phyloP scores from a whole-genome alignment of 768 basidiomycete species.

The Galerina sulciceps region DNA sequence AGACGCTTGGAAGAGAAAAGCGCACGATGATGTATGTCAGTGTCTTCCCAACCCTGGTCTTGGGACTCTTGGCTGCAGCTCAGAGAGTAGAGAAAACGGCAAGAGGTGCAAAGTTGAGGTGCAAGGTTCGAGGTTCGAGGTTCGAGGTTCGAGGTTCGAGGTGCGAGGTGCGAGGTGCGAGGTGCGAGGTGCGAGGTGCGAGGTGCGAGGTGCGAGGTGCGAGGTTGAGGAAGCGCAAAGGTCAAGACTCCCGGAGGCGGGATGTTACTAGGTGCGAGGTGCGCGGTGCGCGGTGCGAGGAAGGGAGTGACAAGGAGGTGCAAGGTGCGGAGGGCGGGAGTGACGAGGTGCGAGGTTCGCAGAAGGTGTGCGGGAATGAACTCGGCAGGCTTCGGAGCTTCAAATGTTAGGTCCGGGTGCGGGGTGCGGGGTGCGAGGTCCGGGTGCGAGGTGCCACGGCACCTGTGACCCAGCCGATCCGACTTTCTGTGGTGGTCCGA shows the following conservation, averaged over 20 bases:
- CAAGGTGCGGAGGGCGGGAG: no score
- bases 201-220: neutral
- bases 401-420: no score
- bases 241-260: neutral
- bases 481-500: no score
- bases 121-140: neutral
- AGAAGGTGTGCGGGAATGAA: no score
- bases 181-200: neutral
- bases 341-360: no score
- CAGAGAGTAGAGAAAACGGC: neutral
- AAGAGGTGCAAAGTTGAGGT: neutral
- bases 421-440: no score
- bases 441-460: no score
- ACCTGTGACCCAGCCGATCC: no score
- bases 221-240: neutral
- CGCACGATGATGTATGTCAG: no score
- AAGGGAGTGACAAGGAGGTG: neutral
- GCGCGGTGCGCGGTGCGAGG: neutral
- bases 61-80: neutral
- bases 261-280: no score
- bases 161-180: neutral
- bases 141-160: neutral
- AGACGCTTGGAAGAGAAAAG: no score
- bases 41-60: neutral
- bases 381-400: no score